These are phyloP conservation scores for Darksidea phi DNA, from an alignment of 495 filamentous ascomycete species.

Conservation along the genomic window DNA sequence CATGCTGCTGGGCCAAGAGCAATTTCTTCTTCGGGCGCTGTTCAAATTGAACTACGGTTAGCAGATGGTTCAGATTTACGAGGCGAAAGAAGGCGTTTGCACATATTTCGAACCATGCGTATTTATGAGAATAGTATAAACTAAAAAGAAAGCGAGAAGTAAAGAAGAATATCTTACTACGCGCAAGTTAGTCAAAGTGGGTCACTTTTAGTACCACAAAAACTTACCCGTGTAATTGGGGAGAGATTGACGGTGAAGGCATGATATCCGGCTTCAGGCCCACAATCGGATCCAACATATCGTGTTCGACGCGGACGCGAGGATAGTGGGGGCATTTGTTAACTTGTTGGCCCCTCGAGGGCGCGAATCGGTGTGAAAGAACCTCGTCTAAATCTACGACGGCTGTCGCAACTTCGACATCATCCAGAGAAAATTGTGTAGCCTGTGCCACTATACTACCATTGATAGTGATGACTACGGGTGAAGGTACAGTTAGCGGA, in stretches of 20 bases:
- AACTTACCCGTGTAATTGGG: conserved; percentile 58
- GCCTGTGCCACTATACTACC: conserved; percentile 70
- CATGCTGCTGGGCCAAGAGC: conserved; percentile 69
- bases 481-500: conserved; percentile 48
- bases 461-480: conserved; percentile 63
- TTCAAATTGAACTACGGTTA: too few relatives aligned
- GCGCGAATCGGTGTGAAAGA: conserved; percentile 52
- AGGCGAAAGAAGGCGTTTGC: too few relatives aligned
- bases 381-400: conserved; percentile 81
- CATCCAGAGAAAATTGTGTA: conserved; percentile 71
- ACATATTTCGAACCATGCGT: too few relatives aligned
- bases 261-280: conserved; percentile 38
- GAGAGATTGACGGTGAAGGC: conserved; percentile 38
- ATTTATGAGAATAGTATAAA: too few relatives aligned
- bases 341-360: conserved; percentile 60
- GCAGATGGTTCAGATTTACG: too few relatives aligned
- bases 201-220: too few relatives aligned
- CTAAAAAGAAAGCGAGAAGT: too few relatives aligned
- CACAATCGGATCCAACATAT: conserved; percentile 39
- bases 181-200: too few relatives aligned
- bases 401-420: conserved; percentile 82
- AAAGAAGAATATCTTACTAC: too few relatives aligned
- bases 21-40: conserved; percentile 80
- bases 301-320: conserved; percentile 49
- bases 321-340: conserved; percentile 42